These are phyloP conservation scores for Talaromyces proteolyticus DNA, from an alignment of 495 filamentous ascomycete species.

Conservation along the genomic window DNA sequence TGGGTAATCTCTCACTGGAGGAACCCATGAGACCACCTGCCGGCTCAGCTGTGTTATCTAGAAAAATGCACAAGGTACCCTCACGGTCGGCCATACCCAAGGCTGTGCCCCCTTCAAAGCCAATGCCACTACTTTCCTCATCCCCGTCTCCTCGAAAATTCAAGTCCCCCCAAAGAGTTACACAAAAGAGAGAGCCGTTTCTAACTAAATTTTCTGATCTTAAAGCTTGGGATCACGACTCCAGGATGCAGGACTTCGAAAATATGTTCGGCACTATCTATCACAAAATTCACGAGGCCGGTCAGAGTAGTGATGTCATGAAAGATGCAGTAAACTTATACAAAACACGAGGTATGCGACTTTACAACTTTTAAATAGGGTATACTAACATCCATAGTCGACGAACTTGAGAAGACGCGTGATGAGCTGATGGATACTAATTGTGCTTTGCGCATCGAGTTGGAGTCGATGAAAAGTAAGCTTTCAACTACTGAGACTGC, in stretches of 20 bases:
- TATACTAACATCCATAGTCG: slow-evolving; percentile 43
- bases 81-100: slow-evolving; percentile 32
- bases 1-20: slow-evolving; percentile 9
- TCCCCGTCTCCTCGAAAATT: slow-evolving; percentile 19
- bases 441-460: slow-evolving; percentile 46
- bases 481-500: slow-evolving; percentile 33
- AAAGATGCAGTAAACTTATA: slow-evolving; percentile 66
- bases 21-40: slow-evolving; percentile 11
- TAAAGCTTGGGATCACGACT: slow-evolving; percentile 62
- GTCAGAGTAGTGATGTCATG: slow-evolving; percentile 52
- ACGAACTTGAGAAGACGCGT: slow-evolving; percentile 57
- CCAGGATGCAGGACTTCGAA: slow-evolving; percentile 60
- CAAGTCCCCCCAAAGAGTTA: slow-evolving; percentile 28
- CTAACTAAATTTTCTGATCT: slow-evolving; percentile 69
- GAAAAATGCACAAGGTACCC: slow-evolving; percentile 11
- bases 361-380: slow-evolving; percentile 6
- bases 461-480: slow-evolving; percentile 50
- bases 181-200: slow-evolving; percentile 37
- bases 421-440: slow-evolving; percentile 52
- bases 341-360: slow-evolving; percentile 71
- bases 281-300: slow-evolving; percentile 54
- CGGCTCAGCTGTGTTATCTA: slow-evolving; percentile 5
- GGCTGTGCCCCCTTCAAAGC: slow-evolving; percentile 9
- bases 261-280: slow-evolving; percentile 53
- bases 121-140: slow-evolving; percentile 16